These are phyloP conservation scores for Thinopyrum elongatum DNA, from an alignment of 176 grass and related monocot genomes.

Conservation along the genomic window DNA sequence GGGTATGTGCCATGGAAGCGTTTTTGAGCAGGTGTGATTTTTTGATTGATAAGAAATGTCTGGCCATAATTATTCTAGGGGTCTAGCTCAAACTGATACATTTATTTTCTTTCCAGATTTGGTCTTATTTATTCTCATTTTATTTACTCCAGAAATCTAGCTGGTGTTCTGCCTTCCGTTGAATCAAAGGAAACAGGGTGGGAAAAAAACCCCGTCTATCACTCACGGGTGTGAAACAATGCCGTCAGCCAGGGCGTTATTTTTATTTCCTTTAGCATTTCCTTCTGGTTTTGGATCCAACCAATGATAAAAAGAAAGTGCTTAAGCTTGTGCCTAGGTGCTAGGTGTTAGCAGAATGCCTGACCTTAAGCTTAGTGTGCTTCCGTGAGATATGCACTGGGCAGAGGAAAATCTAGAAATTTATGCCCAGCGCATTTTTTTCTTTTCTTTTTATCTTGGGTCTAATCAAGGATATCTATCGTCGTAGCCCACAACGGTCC, in stretches of 20 bases:
- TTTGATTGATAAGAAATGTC: background rate
- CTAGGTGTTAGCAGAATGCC: background rate
- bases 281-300: background rate
- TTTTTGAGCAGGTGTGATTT: background rate
- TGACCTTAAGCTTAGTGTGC: background rate
- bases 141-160: conserved; percentile 4
- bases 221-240: background rate
- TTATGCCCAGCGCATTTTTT: background rate
- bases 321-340: background rate
- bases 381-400: background rate
- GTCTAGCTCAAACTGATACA: background rate
- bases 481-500: background rate
- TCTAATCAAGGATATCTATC: background rate
- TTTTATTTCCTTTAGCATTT: background rate
- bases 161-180: background rate
- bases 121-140: conserved; percentile 6
- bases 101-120: conserved; percentile 21
- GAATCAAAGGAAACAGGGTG: background rate
- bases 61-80: conserved; percentile 7
- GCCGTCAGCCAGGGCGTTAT: background rate
- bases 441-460: background rate
- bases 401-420: background rate
- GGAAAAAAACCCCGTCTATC: background rate
- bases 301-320: background rate
- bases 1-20: background rate